phyloP scores from a whole-genome alignment of 257 asterid species.

The Rauvolfia tetraphylla region DNA sequence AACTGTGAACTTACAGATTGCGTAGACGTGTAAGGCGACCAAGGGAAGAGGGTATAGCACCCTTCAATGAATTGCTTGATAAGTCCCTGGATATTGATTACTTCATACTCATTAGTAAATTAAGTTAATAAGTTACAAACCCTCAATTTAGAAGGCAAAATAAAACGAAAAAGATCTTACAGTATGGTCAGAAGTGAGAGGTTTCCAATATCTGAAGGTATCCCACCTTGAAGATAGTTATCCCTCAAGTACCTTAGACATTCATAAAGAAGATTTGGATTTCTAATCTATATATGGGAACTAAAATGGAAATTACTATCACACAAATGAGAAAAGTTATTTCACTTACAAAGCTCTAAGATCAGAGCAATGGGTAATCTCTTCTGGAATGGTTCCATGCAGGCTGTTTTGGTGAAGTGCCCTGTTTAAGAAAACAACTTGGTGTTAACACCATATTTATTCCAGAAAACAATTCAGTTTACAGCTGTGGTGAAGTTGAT shows the following conservation, averaged over 20 bases:
- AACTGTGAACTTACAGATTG: slow-evolving; percentile 49
- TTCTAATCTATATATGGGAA: not conserved
- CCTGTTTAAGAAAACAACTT: slow-evolving; percentile 33
- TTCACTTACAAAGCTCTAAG: slow-evolving; percentile 85
- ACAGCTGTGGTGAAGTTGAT: not conserved
- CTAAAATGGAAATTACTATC: not conserved
- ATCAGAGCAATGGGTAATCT: slow-evolving; percentile 65
- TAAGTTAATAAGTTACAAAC: not conserved
- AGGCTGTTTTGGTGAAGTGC: slow-evolving; percentile 92
- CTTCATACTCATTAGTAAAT: slow-evolving; percentile 2
- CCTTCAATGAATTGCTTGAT: slow-evolving; percentile 83
- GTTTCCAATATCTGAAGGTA: slow-evolving; percentile 81
- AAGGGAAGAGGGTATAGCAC: slow-evolving; percentile 89
- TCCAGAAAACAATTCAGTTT: not conserved
- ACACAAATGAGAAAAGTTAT: not conserved
- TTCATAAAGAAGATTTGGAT: not conserved
- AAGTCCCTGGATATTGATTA: slow-evolving; percentile 54
- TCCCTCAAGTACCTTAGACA: slow-evolving; percentile 66
- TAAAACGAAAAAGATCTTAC: slow-evolving; percentile 50
- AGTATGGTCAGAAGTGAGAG: slow-evolving; percentile 69
- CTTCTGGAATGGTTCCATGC: slow-evolving; percentile 77
- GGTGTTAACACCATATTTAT: not conserved
- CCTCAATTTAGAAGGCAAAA: not conserved
- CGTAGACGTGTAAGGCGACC: slow-evolving; percentile 66
- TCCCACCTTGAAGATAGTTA: slow-evolving; percentile 90